These are phyloP conservation scores for Myrica gale DNA, from an alignment of 306 rosid genomes.

Conservation along the genomic window DNA sequence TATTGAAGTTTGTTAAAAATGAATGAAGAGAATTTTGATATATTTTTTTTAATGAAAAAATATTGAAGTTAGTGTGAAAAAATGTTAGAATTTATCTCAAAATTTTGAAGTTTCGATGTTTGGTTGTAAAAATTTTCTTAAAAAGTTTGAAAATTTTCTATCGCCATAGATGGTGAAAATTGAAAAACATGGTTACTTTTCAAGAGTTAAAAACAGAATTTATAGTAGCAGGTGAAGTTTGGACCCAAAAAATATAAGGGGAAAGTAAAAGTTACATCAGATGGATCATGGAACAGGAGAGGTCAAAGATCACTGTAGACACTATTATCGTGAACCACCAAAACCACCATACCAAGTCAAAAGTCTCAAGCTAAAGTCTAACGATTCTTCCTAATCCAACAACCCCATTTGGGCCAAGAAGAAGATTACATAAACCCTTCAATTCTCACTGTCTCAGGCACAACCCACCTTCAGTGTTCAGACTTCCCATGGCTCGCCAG, in stretches of 20 bases:
- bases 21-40: too few species aligned
- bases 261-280: neutral
- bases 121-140: too few species aligned
- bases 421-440: constrained; percentile 19
- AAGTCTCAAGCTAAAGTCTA: constrained; percentile 22
- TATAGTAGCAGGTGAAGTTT: neutral
- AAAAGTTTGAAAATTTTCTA: too few species aligned
- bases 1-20: too few species aligned
- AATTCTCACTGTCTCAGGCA: constrained; percentile 13
- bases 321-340: constrained; percentile 16
- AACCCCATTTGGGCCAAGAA: constrained; percentile 23
- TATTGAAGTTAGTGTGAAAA: too few species aligned
- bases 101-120: too few species aligned
- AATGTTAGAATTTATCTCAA: too few species aligned
- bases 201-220: too few species aligned
- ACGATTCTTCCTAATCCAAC: constrained; percentile 60
- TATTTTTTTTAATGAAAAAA: too few species aligned
- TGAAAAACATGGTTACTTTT: too few species aligned
- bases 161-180: too few species aligned
- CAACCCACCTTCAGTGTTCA: constrained; percentile 28
- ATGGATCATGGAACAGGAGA: neutral
- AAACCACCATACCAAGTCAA: constrained; percentile 33
- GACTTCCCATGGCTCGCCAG: constrained; percentile 59
- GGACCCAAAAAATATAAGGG: neutral
- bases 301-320: constrained; percentile 24